Evolutionary conservation across 306 rosid genomes (phyloP).

Genomic region (Macrotyloma uniflorum): DNA sequence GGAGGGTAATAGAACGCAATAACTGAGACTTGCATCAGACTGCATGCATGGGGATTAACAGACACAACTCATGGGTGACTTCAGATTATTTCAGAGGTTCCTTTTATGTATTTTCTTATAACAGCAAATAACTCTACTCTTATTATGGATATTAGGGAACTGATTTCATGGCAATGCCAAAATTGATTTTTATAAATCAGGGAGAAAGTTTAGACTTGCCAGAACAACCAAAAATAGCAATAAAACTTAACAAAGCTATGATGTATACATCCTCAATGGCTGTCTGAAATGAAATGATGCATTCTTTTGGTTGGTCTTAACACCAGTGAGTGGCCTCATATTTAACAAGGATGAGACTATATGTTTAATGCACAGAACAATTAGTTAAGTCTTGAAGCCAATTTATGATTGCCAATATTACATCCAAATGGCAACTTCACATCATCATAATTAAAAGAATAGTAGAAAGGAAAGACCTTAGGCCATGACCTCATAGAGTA

Average conservation of each 20-base stretch:
- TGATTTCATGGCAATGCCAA: background rate
- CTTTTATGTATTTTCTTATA: background rate
- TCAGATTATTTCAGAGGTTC: background rate
- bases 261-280: too few relatives aligned
- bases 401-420: slow-evolving; percentile 7
- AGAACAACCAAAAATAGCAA: too few relatives aligned
- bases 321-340: too few relatives aligned
- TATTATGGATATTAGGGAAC: background rate
- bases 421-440: background rate
- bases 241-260: too few relatives aligned
- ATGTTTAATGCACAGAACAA: too few relatives aligned
- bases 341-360: too few relatives aligned
- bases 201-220: background rate
- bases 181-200: background rate
- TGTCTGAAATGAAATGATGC: too few relatives aligned
- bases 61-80: background rate
- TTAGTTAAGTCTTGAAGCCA: too few relatives aligned
- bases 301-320: too few relatives aligned
- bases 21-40: background rate
- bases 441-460: too few relatives aligned
- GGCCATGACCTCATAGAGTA: too few relatives aligned
- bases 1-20: background rate
- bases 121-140: background rate
- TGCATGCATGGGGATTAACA: background rate
- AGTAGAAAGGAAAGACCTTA: too few relatives aligned